Conservation (phyloP, 352 stramenopile genomes). For the Pythium insidiosum region DNA sequence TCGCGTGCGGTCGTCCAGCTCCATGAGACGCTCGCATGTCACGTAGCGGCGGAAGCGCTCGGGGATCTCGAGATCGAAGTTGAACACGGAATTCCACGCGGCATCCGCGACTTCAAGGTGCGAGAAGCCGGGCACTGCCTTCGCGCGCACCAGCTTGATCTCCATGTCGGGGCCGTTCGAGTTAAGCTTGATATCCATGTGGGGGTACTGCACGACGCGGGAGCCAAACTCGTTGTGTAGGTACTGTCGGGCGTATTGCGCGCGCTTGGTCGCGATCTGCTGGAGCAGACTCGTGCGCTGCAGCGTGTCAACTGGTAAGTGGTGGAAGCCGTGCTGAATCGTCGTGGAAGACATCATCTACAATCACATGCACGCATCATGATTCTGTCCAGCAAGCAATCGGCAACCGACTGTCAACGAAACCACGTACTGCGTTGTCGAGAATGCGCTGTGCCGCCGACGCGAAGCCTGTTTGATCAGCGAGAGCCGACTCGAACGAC, state of each 20-base stretch:
- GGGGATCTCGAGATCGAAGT: slow-evolving; percentile 69
- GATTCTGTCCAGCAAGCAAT: not conserved
- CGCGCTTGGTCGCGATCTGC: slow-evolving; percentile 44
- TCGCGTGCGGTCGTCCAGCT: slow-evolving; percentile 67
- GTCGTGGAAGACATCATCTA: slow-evolving; percentile 20
- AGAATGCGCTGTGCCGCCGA: slow-evolving; percentile 11
- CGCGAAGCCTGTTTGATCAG: slow-evolving; percentile 15
- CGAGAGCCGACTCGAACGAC: slow-evolving; percentile 19
- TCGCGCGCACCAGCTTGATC: slow-evolving; percentile 66
- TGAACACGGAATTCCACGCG: slow-evolving; percentile 70
- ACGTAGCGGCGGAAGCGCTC: slow-evolving; percentile 55
- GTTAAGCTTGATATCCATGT: slow-evolving; percentile 77
- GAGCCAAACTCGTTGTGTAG: slow-evolving; percentile 42
- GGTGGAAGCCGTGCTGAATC: slow-evolving; percentile 65
- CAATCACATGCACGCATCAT: not conserved
- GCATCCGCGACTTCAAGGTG: slow-evolving; percentile 55
- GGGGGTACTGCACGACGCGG: slow-evolving; percentile 33
- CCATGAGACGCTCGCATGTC: slow-evolving; percentile 65
- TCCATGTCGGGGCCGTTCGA: slow-evolving; percentile 74
- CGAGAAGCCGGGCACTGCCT: slow-evolving; percentile 41
- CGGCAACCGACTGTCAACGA: not conserved
- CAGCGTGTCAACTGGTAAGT: slow-evolving; percentile 49
- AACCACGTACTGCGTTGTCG: slow-evolving; percentile 12
- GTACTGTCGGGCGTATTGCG: slow-evolving; percentile 40
- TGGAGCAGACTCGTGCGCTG: slow-evolving; percentile 39